Evolutionary conservation across 371 early-diverging fungal species (phyloP), one percentile per base, ranked within the genome.

Genomic region (Capniomyces stellatus): DNA sequence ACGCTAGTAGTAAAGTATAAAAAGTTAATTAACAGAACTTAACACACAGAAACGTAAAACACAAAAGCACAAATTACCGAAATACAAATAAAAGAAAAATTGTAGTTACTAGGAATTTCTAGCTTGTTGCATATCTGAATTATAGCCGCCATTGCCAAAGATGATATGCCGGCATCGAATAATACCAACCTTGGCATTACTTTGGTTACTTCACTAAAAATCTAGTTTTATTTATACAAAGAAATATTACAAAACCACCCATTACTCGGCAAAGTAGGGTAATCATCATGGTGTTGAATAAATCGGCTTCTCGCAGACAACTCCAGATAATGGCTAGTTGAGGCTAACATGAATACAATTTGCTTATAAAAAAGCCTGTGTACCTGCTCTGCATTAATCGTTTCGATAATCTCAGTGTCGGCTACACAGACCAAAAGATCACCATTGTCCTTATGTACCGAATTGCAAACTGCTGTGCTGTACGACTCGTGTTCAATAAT

Each of bases 391-490:
- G 67, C 29, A 6, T 69, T 62, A 13, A 78, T 30, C 21, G 59
- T 47, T 18, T 72, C 73, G 56, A 84, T 80, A 30, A 89, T 76
- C 31, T 65, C 71, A 91, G 92, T 92, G 55, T 92, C 93, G 2
- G 90, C 92, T 0, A 92, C 83, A 1, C 88, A 92, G 0, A 75
- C 71, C 0, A 87, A 21, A 39, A 89, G 58, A 24, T 83, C 76
- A 2, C 93, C 93, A 29, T 75, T 64, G 1, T 69, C 52, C 10
- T 74, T 63, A 55, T 87, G 82, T 3, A 92, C 52, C 1, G 89
- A 83, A 52, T 77, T 87, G 67, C 90, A 92, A 0, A 85, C 74
- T 1, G 76, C 78, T 0, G 75, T 75, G 22, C 63, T 56, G 3
- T 57, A 59, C 3, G 51, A 47, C 3, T n/a, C n/a, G n/a, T n/a